Conservation (phyloP, 768 basidiomycete species). For the Tulasnella sp. region DNA sequence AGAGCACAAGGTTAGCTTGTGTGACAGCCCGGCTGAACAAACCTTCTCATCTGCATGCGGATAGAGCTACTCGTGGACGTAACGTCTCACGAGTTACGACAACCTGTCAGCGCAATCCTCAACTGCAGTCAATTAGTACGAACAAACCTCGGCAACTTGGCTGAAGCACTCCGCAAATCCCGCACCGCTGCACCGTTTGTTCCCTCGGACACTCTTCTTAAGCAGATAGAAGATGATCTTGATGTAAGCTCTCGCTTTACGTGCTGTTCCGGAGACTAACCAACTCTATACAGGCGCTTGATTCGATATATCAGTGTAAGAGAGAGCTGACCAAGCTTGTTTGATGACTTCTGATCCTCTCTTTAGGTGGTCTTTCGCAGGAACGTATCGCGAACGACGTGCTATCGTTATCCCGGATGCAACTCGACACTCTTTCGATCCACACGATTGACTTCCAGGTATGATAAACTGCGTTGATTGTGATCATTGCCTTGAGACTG, state of each 20-base stretch:
- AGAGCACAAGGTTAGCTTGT: slow-evolving; percentile 24
- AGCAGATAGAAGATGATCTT: slow-evolving; percentile 22
- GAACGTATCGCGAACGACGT: slow-evolving; percentile 32
- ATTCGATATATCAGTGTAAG: slow-evolving; percentile 30
- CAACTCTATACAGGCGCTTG: slow-evolving; percentile 22
- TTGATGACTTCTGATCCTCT: not conserved
- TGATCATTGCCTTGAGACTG: too few relatives aligned
- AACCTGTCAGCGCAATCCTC: slow-evolving; percentile 23
- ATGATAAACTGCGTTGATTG: too few relatives aligned
- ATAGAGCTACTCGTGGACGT: slow-evolving; percentile 30
- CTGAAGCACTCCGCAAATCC: slow-evolving; percentile 18
- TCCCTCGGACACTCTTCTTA: slow-evolving; percentile 16
- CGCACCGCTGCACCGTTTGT: slow-evolving; percentile 3
- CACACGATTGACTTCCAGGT: slow-evolving; percentile 17
- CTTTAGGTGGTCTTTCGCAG: slow-evolving; percentile 22
- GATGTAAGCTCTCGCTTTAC: slow-evolving; percentile 9
- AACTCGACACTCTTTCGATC: slow-evolving; percentile 25
- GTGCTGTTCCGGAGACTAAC: not conserved
- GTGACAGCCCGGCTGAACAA: not conserved
- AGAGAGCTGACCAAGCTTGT: not conserved
- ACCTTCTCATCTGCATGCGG: not conserved
- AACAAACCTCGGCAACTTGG: slow-evolving; percentile 23
- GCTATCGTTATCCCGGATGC: slow-evolving; percentile 29
- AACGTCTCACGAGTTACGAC: slow-evolving; percentile 25
- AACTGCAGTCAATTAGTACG: slow-evolving; percentile 27